Evolutionary conservation across 257 asterid genomes (phyloP), one percentile per base, ranked within the genome.

Genomic region (Gentiana dahurica): DNA sequence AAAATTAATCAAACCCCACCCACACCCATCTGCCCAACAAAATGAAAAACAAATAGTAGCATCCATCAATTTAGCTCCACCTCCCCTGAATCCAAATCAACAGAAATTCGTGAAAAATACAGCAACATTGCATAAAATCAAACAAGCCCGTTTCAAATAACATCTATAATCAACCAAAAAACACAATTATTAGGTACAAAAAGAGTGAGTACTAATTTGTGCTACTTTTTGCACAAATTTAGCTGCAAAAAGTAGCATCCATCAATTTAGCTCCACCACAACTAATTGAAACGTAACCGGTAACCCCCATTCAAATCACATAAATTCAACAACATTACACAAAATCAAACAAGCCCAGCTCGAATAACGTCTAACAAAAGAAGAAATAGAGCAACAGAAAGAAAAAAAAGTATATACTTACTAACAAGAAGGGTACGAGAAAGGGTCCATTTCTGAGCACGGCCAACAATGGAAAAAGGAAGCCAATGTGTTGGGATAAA

Each of bases 391-490:
- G 48, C 15, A 1, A 15, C 8, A 36, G 10, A 45, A 10, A 12
- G 2, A 62, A 4, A 46, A 0, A 12, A 4, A 38, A 34, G 37
- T 8, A 47, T 11, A 51, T 8, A 85, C 98, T 77, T 66, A 91
- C 98, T 91, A 55, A 91, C 95, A 66, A 87, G 79, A 53, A 91
- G 97, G n/a, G 98, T 91, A 48, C 95, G 94, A 36, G 97, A 87
- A 33, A 91, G 97, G 51, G 94, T 85, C 98, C 98, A 91, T 74
- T 91, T 91, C 86, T 87, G 97, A 65, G 95, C 97, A 49, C 97
- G 95, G 47, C 98, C 98, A 48, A 91, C 98, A 54, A 91, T 83
- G 75, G 95, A 85, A 62, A 83, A 83, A 24, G 98, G 98, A 12
- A 91, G 76, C 98, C 97, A 91, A 62, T 91, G 98, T 58, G 98